Conservation (phyloP, 441 rosid species). For the Breynia disticha region DNA sequence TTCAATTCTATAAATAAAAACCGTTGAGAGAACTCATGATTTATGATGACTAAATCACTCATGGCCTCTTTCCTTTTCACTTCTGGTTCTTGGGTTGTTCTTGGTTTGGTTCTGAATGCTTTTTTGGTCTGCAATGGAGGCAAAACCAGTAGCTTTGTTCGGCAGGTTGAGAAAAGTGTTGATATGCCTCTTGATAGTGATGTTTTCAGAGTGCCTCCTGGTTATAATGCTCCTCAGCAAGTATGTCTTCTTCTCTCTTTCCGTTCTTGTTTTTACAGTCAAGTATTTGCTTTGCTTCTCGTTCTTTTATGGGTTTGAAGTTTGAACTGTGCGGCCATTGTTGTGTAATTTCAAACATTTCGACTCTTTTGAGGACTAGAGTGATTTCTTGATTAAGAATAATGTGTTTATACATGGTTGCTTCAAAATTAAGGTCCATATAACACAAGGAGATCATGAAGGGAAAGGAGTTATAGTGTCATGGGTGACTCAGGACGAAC, state of each 20-base stretch:
- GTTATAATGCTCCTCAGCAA: conserved; percentile 92
- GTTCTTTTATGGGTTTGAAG: too few species aligned
- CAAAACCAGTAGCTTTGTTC: conserved; percentile 49
- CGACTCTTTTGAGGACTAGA: too few species aligned
- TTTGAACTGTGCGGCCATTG: too few species aligned
- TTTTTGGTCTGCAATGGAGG: conserved; percentile 63
- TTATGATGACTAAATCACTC: too few species aligned
- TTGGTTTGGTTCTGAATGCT: conserved; percentile 29
- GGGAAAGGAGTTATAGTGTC: conserved; percentile 79
- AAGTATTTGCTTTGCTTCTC: too few species aligned
- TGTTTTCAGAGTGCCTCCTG: conserved; percentile 58
- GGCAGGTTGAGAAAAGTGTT: conserved; percentile 35
- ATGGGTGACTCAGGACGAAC: conserved; percentile 65
- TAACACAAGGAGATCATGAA: conserved; percentile 80
- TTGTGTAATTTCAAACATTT: too few species aligned
- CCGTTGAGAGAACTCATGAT: too few species aligned
- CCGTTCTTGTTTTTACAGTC: too few species aligned
- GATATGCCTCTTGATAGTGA: conserved; percentile 84
- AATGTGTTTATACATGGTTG: background rate
- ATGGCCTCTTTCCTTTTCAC: conserved; percentile 12
- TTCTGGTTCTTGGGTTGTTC: conserved; percentile 11
- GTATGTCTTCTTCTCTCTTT: conserved; percentile 16
- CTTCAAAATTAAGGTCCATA: conserved; percentile 46
- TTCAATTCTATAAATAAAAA: too few species aligned
- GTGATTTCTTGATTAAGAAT: background rate